Conservation (phyloP, 257 asterid genomes). For the Echium plantagineum region DNA sequence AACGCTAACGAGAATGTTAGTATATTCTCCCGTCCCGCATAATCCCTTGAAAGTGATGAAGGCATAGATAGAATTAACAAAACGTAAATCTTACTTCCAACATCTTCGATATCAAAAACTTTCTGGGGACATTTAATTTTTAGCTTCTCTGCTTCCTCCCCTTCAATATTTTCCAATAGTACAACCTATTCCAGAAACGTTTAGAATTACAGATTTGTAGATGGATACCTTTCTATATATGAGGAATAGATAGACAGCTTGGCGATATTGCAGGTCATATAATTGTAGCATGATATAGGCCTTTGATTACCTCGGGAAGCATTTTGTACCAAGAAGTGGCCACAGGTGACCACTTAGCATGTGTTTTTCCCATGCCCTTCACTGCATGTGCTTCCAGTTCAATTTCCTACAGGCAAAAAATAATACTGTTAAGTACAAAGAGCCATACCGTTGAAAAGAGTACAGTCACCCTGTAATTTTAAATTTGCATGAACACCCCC, state of each 20-base stretch:
- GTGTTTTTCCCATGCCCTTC: constrained; percentile 89
- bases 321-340: constrained; percentile 98
- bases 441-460: too few species aligned
- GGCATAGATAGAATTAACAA: too few species aligned
- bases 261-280: not conserved
- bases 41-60: not conserved
- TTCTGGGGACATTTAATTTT: too few species aligned
- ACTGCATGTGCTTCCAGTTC: too few species aligned
- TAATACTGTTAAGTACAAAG: too few species aligned
- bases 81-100: too few species aligned
- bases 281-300: not conserved
- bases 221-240: not conserved
- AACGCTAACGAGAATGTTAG: not conserved
- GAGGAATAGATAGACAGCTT: not conserved
- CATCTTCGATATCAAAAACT: too few species aligned
- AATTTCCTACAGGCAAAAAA: constrained; percentile 51
- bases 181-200: too few species aligned
- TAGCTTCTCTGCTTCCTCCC: too few species aligned
- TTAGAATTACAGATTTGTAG: not conserved
- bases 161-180: too few species aligned
- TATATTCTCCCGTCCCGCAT: not conserved
- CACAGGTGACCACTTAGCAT: constrained; percentile 98
- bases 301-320: constrained; percentile 79
- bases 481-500: too few species aligned
- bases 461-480: too few species aligned